phyloP scores from a whole-genome alignment of 2,329 filamentous ascomycete genomes.

The Calonectria pseudoreteaudii region DNA sequence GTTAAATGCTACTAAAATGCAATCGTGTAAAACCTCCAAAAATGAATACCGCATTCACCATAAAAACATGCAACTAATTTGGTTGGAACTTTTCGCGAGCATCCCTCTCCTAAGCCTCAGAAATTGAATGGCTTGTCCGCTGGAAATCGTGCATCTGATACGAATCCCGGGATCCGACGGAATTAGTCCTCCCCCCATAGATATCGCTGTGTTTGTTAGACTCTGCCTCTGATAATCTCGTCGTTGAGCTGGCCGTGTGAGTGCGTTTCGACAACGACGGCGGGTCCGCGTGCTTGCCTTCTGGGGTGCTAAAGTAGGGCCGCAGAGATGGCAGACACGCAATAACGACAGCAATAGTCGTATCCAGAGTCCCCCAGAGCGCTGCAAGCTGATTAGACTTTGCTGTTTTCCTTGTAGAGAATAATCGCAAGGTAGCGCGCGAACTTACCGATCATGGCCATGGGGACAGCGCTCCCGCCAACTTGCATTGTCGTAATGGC shows the following conservation, averaged over 20 bases:
- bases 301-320: not conserved
- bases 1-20: no score
- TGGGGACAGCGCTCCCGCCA: not conserved
- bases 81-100: not conserved
- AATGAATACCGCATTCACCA: no score
- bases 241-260: not conserved
- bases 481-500: not conserved
- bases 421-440: no score
- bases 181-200: not conserved
- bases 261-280: not conserved
- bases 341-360: not conserved
- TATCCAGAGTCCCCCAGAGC: not conserved
- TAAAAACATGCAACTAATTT: not conserved
- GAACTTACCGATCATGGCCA: not conserved
- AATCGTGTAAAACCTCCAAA: no score
- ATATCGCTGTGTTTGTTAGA: not conserved
- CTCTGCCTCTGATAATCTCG: not conserved
- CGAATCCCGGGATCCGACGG: not conserved
- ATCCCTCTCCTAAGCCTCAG: not conserved
- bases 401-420: fast-evolving
- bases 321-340: not conserved
- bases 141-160: not conserved
- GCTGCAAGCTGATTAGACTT: not conserved
- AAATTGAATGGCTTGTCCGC: not conserved
- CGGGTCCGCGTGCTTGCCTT: not conserved